Evolutionary conservation across 176 grass and related monocot genomes (phyloP), one percentile per base, ranked within the genome.

Genomic region (Triticum dicoccoides): DNA sequence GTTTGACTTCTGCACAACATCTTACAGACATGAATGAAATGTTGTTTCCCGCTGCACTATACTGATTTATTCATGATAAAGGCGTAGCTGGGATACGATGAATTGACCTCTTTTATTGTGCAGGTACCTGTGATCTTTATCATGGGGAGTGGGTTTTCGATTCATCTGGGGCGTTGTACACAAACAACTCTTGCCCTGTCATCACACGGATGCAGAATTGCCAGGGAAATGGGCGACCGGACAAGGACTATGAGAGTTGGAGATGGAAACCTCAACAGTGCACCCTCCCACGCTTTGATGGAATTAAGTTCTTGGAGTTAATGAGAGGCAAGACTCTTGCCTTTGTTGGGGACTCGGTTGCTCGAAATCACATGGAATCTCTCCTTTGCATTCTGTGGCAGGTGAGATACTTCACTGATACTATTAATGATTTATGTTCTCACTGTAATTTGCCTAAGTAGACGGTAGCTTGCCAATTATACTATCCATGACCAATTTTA

Each of bases 321-420:
- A 96, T 98, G 96, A 94, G 89, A 88, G 86, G 85, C 42, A 98
- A 98, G 87, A 98, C 96, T 23, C 61, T 98, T 78, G 93, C 96
- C 4, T 98, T 98, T 82, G 84, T 95, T 64, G 96, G 93, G 39
- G 93, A 98, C 85, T 98, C 93, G 9, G 96, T 98, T 78, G 96
- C 96, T 35, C 85, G 91, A 69, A 98, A 98, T 84, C 96, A 98
- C 84, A 95, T 96, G 93, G 96, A 98, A 51, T 98, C 96, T 80
- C 90, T 98, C 24, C 78, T 95, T 71, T 98, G 96, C 86, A 92
- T 94, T 81, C 84, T 98, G 56, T 98, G 96, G 96, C 91, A 98
- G 92, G 96, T 91, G 84, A 82, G 79, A 61, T 86, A 64, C 30
- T 74, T 13, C 58, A 37, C 4, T 38, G 21, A 13, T 81, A 41